Evolutionary conservation across 2,329 filamentous ascomycete genomes (phyloP).

Genomic region (Nannizzia gypsea): DNA sequence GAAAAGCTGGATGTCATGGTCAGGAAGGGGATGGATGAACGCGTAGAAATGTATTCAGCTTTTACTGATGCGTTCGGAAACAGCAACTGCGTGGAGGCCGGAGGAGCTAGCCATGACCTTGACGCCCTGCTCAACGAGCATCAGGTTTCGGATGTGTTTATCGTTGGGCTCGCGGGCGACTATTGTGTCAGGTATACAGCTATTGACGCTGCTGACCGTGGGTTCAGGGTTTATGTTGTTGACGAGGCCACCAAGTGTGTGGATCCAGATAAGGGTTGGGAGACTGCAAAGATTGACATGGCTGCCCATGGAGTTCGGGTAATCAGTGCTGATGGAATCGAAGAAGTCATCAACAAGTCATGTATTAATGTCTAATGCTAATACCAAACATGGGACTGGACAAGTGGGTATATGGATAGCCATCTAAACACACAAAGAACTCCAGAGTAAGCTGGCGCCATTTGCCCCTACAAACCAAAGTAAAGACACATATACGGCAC

Average conservation of each 20-base stretch:
- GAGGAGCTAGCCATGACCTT: conserved; percentile 46
- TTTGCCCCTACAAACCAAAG: not conserved
- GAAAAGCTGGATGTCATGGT: conserved; percentile 52
- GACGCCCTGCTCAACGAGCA: conserved; percentile 44
- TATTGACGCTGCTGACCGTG: conserved; percentile 60
- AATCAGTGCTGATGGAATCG: conserved; percentile 41
- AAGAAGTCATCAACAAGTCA: not conserved
- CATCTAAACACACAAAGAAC: not conserved
- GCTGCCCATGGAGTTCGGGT: conserved; percentile 49
- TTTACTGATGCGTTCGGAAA: conserved; percentile 69
- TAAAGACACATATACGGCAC: conserved; percentile 1
- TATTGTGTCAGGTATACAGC: conserved; percentile 81
- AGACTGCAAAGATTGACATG: conserved; percentile 43
- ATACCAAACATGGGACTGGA: not conserved
- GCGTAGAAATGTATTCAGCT: conserved; percentile 87
- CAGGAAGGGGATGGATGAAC: conserved; percentile 62
- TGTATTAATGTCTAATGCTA: not conserved
- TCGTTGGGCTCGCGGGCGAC: conserved; percentile 77
- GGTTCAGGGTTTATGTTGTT: conserved; percentile 65
- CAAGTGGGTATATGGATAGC: not conserved
- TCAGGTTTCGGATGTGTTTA: conserved; percentile 64
- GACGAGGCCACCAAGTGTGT: conserved; percentile 69
- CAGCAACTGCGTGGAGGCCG: conserved; percentile 23
- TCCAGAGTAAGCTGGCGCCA: not conserved
- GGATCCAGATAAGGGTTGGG: conserved; percentile 47